Evolutionary conservation across 75 land plant genomes (phyloP).

Genomic region (Gnetum montanum): DNA sequence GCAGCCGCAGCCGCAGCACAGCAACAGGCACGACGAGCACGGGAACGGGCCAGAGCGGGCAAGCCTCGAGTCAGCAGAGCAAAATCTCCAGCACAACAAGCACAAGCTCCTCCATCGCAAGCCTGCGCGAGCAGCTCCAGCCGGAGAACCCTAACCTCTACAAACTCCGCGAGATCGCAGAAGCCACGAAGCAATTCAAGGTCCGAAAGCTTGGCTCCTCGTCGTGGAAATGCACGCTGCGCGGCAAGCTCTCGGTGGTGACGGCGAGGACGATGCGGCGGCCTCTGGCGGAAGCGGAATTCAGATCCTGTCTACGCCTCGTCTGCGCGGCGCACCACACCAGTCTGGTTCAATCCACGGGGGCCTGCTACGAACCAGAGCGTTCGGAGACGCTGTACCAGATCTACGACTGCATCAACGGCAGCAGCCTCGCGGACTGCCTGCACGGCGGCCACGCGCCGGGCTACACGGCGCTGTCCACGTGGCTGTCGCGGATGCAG

Average conservation of each 20-base stretch:
- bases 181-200: conserved; percentile 42
- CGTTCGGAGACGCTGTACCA: conserved; percentile 30
- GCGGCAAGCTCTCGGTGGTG: conserved; percentile 14
- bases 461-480: conserved; percentile 36
- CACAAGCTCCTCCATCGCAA: conserved; percentile 18
- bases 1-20: no score
- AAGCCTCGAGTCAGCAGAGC: conserved; percentile 1
- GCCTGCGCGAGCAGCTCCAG: conserved; percentile 18
- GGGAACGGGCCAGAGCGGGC: neutral
- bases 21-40: conserved; percentile 2
- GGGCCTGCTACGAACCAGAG: conserved; percentile 37
- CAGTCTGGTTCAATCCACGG: conserved; percentile 36
- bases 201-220: conserved; percentile 24
- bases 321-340: conserved; percentile 43
- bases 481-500: conserved; percentile 53
- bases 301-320: conserved; percentile 12
- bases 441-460: conserved; percentile 36
- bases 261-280: conserved; percentile 17
- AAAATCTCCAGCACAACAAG: conserved; percentile 5
- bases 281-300: conserved; percentile 4
- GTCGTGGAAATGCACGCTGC: conserved; percentile 36
- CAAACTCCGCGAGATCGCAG: conserved; percentile 29
- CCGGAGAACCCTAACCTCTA: conserved; percentile 33
- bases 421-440: conserved; percentile 40
- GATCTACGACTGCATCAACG: conserved; percentile 47